Percentiles rank a stretch among this genome's conserved stretches.
Conservation (phyloP, 2,329 filamentous ascomycete genomes). For the Xylariaceae sp. region DNA sequence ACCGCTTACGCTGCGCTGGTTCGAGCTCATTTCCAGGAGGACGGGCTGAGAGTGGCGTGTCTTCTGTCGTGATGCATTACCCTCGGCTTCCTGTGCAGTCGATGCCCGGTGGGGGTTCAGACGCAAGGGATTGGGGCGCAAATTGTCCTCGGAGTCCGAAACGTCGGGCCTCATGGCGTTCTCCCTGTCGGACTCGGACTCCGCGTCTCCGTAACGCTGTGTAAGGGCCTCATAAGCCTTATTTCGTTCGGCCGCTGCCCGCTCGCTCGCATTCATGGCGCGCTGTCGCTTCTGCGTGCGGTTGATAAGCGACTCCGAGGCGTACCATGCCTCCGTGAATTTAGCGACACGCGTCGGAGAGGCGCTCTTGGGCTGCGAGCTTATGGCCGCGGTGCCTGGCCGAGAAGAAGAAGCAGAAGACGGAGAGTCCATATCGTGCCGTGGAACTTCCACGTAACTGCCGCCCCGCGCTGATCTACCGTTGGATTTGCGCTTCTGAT, state of each 20-base stretch:
- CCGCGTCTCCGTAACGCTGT: conserved; percentile 37
- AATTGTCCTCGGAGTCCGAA: conserved; percentile 36
- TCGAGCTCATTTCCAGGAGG: conserved; percentile 42
- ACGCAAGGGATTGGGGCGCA: conserved; percentile 49
- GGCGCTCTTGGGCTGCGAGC: conserved; percentile 25
- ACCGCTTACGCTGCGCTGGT: conserved; percentile 38
- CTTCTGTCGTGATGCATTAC: conserved; percentile 22
- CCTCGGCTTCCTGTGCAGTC: conserved; percentile 14
- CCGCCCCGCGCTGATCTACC: conserved; percentile 34
- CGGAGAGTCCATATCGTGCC: conserved; percentile 35
- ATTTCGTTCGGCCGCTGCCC: conserved; percentile 17
- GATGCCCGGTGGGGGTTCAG: conserved; percentile 38
- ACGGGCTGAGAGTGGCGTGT: conserved; percentile 19
- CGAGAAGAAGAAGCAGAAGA: conserved; percentile 24
- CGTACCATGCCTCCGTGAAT: conserved; percentile 52
- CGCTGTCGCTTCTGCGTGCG: conserved; percentile 50
- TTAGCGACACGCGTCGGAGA: conserved; percentile 38
- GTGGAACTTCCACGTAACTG: conserved; percentile 47
- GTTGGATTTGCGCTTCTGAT: conserved; percentile 45
- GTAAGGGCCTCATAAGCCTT: conserved; percentile 41
- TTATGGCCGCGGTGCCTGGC: conserved; percentile 18
- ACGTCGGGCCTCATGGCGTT: conserved; percentile 29
- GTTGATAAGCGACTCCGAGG: conserved; percentile 48
- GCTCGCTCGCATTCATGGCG: conserved; percentile 35
- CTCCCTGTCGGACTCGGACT: conserved; percentile 23